phyloP scores from a whole-genome alignment of 805 yeast genomes.

The Metschnikowia koreensis region DNA sequence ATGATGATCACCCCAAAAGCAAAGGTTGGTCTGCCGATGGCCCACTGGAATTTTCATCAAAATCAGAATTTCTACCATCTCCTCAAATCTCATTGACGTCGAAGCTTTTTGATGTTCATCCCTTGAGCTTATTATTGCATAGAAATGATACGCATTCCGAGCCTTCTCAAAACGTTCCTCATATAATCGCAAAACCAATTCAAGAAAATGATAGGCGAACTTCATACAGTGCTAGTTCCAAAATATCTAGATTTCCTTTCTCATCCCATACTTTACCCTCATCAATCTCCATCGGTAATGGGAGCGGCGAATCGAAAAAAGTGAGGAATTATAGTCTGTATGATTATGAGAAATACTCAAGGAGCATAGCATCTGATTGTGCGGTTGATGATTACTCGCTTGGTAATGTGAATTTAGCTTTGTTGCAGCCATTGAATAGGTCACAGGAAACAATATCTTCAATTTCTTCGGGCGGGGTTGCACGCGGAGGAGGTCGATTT shows the following conservation, averaged over 20 bases:
- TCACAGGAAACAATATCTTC: slow-evolving; percentile 33
- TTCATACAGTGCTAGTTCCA: too few species aligned
- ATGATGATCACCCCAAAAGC: neutral
- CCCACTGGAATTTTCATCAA: slow-evolving; percentile 18
- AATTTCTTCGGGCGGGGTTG: neutral
- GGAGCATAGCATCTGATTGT: neutral
- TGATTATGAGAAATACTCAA: neutral
- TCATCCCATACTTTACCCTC: too few species aligned
- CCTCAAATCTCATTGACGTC: slow-evolving; percentile 11
- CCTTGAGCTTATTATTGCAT: neutral
- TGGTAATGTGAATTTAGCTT: slow-evolving; percentile 20
- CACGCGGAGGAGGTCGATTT: neutral
- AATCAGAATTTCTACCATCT: slow-evolving; percentile 35
- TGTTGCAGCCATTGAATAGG: slow-evolving; percentile 30
- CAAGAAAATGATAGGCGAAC: too few species aligned
- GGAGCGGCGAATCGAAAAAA: neutral
- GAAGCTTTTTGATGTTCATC: neutral
- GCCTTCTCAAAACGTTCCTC: too few species aligned
- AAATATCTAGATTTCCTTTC: too few species aligned
- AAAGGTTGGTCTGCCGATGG: neutral
- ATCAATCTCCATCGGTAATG: neutral
- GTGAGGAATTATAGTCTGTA: neutral
- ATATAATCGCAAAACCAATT: too few species aligned
- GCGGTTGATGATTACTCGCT: neutral
- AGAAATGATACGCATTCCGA: too few species aligned